Evolutionary conservation across 345 rosid genomes (phyloP).

Genomic region (Iberis pinnata): DNA sequence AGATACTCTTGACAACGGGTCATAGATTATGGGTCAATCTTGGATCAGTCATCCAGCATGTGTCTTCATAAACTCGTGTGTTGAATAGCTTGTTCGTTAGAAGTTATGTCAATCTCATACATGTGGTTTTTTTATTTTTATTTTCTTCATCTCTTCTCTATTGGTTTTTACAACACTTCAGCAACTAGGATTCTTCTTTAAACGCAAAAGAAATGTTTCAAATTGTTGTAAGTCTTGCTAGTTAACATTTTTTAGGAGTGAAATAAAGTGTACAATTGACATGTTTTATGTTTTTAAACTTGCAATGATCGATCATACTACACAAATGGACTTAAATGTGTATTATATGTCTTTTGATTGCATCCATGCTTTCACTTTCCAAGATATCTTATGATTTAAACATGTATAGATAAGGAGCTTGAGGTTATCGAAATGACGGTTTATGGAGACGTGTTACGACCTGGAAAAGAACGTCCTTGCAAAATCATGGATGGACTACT

Average conservation of each 20-base stretch:
- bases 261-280: constrained; percentile 15
- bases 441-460: constrained; percentile 80
- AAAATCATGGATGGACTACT: constrained; percentile 79
- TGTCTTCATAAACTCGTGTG: no score
- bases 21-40: no score
- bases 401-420: constrained; percentile 77
- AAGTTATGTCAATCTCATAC: no score
- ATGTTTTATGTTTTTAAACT: background rate
- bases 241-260: constrained; percentile 12
- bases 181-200: no score
- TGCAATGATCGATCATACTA: constrained; percentile 12
- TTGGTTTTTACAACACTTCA: no score
- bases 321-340: background rate
- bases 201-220: no score
- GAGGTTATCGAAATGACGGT: constrained; percentile 96
- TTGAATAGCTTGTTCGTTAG: no score
- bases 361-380: background rate
- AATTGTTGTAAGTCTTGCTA: no score
- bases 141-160: no score
- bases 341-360: background rate
- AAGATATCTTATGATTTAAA: background rate
- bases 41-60: no score
- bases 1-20: no score
- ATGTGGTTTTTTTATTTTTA: no score
- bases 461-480: constrained; percentile 90